phyloP scores from a whole-genome alignment of 2,329 filamentous ascomycete genomes.

The Microcera coccophila region DNA sequence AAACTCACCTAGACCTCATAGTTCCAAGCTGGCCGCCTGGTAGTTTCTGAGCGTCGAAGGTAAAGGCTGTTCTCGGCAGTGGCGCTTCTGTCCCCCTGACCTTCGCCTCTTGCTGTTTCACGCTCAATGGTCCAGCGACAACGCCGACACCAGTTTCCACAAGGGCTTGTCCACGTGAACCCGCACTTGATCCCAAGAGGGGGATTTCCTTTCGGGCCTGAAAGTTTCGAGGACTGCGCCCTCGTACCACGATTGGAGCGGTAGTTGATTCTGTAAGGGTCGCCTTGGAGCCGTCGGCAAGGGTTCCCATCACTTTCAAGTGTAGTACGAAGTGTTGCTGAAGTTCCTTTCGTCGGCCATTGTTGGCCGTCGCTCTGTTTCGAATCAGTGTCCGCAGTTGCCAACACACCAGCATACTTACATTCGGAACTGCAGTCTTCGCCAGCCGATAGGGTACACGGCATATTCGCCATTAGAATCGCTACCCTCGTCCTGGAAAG shows the following conservation, averaged over 20 bases:
- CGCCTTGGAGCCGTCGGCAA: conserved; percentile 78
- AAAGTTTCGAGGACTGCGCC: conserved; percentile 90
- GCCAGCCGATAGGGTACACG: conserved; percentile 91
- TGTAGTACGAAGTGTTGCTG: conserved; percentile 94
- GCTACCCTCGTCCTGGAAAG: conserved; percentile 57
- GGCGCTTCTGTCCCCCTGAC: conserved; percentile 50
- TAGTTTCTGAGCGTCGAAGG: conserved; percentile 55
- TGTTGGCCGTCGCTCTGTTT: conserved; percentile 83
- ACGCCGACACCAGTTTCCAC: conserved; percentile 61
- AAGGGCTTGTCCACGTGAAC: conserved; percentile 71
- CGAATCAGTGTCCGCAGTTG: conserved; percentile 8
- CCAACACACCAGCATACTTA: conserved; percentile 35
- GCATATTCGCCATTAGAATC: conserved; percentile 74
- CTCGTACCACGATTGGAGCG: conserved; percentile 87
- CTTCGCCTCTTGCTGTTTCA: conserved; percentile 54
- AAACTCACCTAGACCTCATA: conserved; percentile 57
- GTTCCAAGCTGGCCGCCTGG: conserved; percentile 49
- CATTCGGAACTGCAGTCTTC: conserved; percentile 86
- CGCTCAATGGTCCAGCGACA: conserved; percentile 52
- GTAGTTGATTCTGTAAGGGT: conserved; percentile 81
- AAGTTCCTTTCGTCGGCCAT: conserved; percentile 87
- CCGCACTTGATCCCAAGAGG: conserved; percentile 70
- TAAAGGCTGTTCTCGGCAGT: conserved; percentile 54
- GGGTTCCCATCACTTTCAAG: conserved; percentile 77
- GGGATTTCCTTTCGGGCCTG: conserved; percentile 91